Percentiles rank a stretch among this genome's conserved stretches.
Conservation (phyloP, 169 alveolate genomes). For the Plasmodium blacklocki region DNA sequence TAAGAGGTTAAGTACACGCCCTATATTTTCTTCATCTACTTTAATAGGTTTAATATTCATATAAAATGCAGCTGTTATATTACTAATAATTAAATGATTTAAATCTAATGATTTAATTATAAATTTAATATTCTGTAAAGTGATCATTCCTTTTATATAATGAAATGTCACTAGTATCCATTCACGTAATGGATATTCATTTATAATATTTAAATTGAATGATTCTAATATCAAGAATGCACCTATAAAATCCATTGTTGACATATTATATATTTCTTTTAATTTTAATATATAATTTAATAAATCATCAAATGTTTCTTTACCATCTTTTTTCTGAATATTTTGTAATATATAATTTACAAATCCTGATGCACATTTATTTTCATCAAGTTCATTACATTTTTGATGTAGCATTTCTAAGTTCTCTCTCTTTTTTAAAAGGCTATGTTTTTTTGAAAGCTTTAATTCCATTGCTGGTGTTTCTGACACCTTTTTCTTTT, state of each 20-base stretch:
- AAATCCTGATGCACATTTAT: constrained; percentile 75
- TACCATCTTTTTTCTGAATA: constrained; percentile 50
- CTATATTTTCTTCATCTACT: constrained; percentile 41
- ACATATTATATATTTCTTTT: constrained; percentile 40
- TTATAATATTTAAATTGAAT: constrained; percentile 29
- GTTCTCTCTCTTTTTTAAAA: constrained; percentile 18
- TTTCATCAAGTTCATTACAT: constrained; percentile 36
- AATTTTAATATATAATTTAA: constrained; percentile 58
- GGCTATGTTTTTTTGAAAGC: constrained; percentile 2
- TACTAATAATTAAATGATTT: constrained; percentile 27
- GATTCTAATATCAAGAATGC: constrained; percentile 63
- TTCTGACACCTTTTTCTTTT: constrained; percentile 44
- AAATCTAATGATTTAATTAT: constrained; percentile 42
- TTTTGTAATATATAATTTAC: constrained; percentile 47
- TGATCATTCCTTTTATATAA: constrained; percentile 53
- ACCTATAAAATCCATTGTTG: constrained; percentile 60
- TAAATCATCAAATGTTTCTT: constrained; percentile 53
- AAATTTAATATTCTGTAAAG: constrained; percentile 19
- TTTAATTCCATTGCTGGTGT: constrained; percentile 36
- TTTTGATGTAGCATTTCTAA: constrained; percentile 24
- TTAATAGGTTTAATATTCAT: constrained; percentile 54
- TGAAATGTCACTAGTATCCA: constrained; percentile 72
- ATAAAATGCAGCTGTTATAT: constrained; percentile 65
- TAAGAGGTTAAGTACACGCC: constrained; percentile 23
- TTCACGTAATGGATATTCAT: constrained; percentile 55